Conservation (phyloP, 2,329 filamentous ascomycete genomes). For the Fusarium poae region DNA sequence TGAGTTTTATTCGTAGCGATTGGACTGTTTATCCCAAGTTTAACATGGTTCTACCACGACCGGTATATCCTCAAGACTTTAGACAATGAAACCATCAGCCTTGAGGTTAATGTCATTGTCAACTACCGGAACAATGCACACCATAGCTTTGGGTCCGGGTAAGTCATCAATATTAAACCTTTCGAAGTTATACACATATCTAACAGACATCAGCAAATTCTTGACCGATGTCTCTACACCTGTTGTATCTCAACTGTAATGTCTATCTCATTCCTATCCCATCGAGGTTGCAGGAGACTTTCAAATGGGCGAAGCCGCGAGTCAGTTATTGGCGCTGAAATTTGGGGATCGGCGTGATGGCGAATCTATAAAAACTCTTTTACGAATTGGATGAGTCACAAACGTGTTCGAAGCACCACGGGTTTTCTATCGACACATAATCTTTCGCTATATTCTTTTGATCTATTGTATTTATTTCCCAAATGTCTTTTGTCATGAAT, state of each 20-base stretch:
- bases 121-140: conserved; percentile 28
- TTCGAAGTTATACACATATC: rapidly evolving
- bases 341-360: conserved; percentile 5
- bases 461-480: neutral
- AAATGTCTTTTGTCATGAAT: neutral
- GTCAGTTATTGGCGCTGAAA: conserved; percentile 8
- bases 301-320: neutral
- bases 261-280: conserved; percentile 5
- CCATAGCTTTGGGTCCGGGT: conserved; percentile 22
- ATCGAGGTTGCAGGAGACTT: conserved; percentile 19
- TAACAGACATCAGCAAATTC: neutral
- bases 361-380: conserved; percentile 8
- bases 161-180: rapidly evolving
- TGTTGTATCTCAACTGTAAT: conserved; percentile 14
- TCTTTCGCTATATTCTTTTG: neutral
- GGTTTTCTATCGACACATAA: rapidly evolving
- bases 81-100: conserved; percentile 6
- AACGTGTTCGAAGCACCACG: rapidly evolving
- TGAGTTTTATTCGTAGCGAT: neutral
- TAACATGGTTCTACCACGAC: conserved; percentile 6
- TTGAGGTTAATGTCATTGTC: conserved; percentile 13
- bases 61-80: conserved; percentile 10
- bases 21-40: neutral
- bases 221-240: neutral
- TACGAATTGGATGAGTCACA: neutral